Percentiles rank a stretch among this genome's conserved stretches.
These are phyloP conservation scores for Aureobasidium sp. DNA, from an alignment of 2,329 filamentous ascomycete species.

Conservation along the genomic window DNA sequence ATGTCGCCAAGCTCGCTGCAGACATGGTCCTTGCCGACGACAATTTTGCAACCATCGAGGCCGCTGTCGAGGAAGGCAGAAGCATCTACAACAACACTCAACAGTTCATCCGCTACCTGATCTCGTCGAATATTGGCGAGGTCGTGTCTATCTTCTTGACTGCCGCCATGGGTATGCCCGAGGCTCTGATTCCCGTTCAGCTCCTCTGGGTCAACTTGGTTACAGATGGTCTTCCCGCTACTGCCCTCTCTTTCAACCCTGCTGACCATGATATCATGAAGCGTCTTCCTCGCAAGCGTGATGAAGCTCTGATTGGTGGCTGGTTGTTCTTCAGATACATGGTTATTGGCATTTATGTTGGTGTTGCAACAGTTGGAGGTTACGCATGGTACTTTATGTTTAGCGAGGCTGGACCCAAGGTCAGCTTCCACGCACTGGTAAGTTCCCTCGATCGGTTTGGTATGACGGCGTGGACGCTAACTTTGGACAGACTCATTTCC, in stretches of 20 bases:
- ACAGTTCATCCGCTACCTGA: constrained; percentile 98
- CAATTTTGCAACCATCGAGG: constrained; percentile 97
- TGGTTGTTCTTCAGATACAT: constrained; percentile 98
- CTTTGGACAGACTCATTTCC: constrained; percentile 65
- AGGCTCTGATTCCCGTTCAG: constrained; percentile 93
- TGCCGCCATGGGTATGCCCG: constrained; percentile 92
- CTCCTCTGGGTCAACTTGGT: constrained; percentile 98
- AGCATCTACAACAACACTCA: constrained; percentile 99
- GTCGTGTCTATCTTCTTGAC: constrained; percentile 99
- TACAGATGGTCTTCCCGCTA: constrained; percentile 92
- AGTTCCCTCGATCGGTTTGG: constrained; percentile 24
- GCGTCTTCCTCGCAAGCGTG: constrained; percentile 80
- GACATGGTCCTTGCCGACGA: constrained; percentile 99
- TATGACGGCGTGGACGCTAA: constrained; percentile 14
- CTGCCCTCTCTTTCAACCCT: constrained; percentile 94
- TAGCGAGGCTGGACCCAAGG: constrained; percentile 82
- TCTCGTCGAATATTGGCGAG: constrained; percentile 98
- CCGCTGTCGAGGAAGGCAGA: constrained; percentile 91
- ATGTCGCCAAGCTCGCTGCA: constrained; percentile 91
- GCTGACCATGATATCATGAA: constrained; percentile 98
- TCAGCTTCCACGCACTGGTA: constrained; percentile 78
- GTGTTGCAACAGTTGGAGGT: constrained; percentile 86
- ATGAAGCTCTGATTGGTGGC: constrained; percentile 84
- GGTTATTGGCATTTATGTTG: constrained; percentile 92
- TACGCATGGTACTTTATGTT: constrained; percentile 99